Percentiles rank a stretch among this genome's conserved stretches.
Conservation (phyloP, 225 moss, liverwort and hornwort genomes). For the Pseudisothecium myosuroides region DNA sequence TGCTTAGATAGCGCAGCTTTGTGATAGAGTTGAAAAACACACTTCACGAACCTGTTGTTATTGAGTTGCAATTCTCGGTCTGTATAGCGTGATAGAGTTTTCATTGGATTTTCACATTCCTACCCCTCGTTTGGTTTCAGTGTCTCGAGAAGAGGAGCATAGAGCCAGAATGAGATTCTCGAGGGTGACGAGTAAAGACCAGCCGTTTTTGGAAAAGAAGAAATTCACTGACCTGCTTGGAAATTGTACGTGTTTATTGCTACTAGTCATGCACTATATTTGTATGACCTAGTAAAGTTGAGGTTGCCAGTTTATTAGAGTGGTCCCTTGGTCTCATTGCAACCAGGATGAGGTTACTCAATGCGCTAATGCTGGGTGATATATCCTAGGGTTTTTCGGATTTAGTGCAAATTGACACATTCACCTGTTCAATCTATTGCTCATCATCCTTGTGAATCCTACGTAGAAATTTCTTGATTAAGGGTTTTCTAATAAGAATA, state of each 20-base stretch:
- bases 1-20: background rate
- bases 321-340: background rate
- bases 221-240: conserved; percentile 54
- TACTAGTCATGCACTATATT: background rate
- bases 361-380: background rate
- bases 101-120: background rate
- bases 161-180: conserved; percentile 54
- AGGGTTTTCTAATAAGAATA: background rate
- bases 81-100: background rate
- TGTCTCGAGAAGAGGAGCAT: conserved; percentile 42
- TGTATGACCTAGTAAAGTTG: background rate
- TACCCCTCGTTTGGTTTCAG: background rate
- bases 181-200: conserved; percentile 39
- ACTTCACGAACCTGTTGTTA: background rate
- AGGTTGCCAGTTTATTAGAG: background rate
- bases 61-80: background rate
- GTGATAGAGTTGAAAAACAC: background rate
- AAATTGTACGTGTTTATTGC: conserved; percentile 31
- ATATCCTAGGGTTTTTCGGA: background rate
- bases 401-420: background rate
- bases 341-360: background rate
- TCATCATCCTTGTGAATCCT: background rate
- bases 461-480: no score
- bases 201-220: conserved; percentile 28
- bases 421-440: background rate